These are phyloP conservation scores for Gossypium herbaceum DNA, from an alignment of 345 rosid genomes.

Conservation along the genomic window DNA sequence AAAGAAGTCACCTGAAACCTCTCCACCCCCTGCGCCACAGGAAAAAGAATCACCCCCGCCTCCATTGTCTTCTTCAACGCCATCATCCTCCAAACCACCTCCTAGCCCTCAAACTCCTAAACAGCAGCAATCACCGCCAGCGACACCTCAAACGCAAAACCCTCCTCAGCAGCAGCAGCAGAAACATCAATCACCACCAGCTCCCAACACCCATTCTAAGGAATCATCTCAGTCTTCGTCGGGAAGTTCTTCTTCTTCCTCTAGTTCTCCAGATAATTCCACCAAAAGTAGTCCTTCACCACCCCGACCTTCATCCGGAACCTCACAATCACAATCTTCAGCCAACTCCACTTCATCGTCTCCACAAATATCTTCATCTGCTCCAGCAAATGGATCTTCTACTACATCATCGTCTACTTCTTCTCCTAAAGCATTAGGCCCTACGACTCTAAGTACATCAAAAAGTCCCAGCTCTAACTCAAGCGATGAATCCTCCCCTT, in stretches of 20 bases:
- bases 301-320: conserved; percentile 16
- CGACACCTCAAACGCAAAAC: conserved; percentile 1
- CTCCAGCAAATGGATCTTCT: not conserved
- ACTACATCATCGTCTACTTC: not conserved
- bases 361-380: conserved; percentile 25
- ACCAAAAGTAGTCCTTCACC: conserved; percentile 1
- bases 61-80: not conserved
- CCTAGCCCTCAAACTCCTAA: conserved; percentile 18
- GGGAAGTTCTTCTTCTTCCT: not conserved
- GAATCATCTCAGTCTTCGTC: not conserved
- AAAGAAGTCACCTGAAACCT: conserved; percentile 10
- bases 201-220: not conserved
- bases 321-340: conserved; percentile 34
- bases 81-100: conserved; percentile 7
- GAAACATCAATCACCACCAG: conserved; percentile 12
- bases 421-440: conserved; percentile 9
- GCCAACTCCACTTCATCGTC: conserved; percentile 20
- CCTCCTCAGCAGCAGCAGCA: conserved; percentile 10
- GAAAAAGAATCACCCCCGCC: not conserved
- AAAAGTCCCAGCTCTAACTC: conserved; percentile 20
- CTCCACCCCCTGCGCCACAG: not conserved
- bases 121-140: conserved; percentile 12
- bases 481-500: conserved; percentile 10
- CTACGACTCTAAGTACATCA: conserved; percentile 26
- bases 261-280: not conserved